These are phyloP conservation scores for Leucocoprinus leucothites DNA, from an alignment of 768 basidiomycete genomes.

Conservation along the genomic window DNA sequence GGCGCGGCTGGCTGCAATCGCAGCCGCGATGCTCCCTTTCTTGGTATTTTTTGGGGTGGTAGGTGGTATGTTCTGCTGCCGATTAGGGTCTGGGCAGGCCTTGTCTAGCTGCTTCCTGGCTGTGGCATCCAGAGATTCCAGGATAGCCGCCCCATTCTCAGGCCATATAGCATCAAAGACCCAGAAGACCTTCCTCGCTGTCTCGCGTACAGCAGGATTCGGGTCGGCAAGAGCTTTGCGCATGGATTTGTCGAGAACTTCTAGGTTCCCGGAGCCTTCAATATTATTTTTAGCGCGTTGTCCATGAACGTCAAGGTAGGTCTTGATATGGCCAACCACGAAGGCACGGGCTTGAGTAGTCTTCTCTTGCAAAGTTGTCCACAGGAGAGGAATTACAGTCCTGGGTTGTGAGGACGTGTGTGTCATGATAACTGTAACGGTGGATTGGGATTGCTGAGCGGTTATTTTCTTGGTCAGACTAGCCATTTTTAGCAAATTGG, in stretches of 20 bases:
- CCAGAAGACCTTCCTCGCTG: constrained; percentile 77
- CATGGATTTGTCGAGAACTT: constrained; percentile 70
- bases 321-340: constrained; percentile 66
- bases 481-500: constrained; percentile 81
- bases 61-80: constrained; percentile 37
- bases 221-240: constrained; percentile 74
- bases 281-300: constrained; percentile 58
- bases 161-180: constrained; percentile 73
- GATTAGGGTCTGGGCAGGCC: constrained; percentile 63
- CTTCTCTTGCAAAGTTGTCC: constrained; percentile 74
- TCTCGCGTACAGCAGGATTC: constrained; percentile 77
- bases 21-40: constrained; percentile 81
- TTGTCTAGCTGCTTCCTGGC: constrained; percentile 86
- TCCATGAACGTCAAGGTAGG: constrained; percentile 74
- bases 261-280: constrained; percentile 65
- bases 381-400: constrained; percentile 64
- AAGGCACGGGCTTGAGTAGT: constrained; percentile 70
- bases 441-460: constrained; percentile 79
- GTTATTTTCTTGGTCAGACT: constrained; percentile 91
- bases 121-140: constrained; percentile 63
- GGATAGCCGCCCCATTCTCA: constrained; percentile 57
- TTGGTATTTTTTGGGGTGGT: constrained; percentile 57
- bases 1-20: constrained; percentile 86
- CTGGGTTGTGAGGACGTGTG: constrained; percentile 72
- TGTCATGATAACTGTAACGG: constrained; percentile 63